A percentile compares a stretch with the other conserved stretches of the same genome.
These are phyloP conservation scores for Pyrus hybrid DNA, from an alignment of 331 rosid genomes.

Conservation along the genomic window DNA sequence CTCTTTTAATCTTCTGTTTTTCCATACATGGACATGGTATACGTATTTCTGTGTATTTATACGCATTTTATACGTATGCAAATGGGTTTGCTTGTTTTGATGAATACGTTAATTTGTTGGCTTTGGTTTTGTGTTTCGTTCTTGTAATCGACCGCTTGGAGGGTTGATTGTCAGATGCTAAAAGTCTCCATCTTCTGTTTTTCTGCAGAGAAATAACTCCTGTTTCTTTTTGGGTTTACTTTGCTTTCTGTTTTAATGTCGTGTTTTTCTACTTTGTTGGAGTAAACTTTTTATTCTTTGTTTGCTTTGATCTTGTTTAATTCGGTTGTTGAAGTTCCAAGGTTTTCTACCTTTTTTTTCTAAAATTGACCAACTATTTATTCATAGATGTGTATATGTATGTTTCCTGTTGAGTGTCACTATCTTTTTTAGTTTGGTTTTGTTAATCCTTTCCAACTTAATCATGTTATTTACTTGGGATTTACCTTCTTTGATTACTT, in stretches of 20 bases:
- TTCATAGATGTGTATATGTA: not conserved
- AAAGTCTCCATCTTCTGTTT: not conserved
- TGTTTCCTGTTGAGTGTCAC: not conserved
- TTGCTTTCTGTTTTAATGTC: not conserved
- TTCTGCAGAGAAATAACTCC: too few relatives aligned
- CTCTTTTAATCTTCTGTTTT: not conserved
- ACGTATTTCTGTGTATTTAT: not conserved
- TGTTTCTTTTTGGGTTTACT: not conserved
- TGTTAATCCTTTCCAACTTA: not conserved
- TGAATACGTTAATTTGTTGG: not conserved
- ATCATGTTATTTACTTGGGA: not conserved
- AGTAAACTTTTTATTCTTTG: too few relatives aligned
- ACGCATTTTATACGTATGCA: not conserved
- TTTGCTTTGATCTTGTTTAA: not conserved
- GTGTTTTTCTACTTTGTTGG: not conserved
- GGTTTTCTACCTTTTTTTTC: not conserved
- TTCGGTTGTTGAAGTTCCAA: not conserved
- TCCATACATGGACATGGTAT: not conserved
- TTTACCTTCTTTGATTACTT: not conserved
- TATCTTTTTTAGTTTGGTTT: not conserved
- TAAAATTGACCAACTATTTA: not conserved
- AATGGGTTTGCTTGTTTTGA: conserved; percentile 3
- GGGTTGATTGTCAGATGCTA: too few relatives aligned
- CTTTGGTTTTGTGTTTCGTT: not conserved
- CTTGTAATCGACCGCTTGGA: not conserved